A percentile compares a stretch with the other conserved stretches of the same genome.
Conservation (phyloP, 2,329 filamentous ascomycete species). For the Stagonosporopsis rhizophila region DNA sequence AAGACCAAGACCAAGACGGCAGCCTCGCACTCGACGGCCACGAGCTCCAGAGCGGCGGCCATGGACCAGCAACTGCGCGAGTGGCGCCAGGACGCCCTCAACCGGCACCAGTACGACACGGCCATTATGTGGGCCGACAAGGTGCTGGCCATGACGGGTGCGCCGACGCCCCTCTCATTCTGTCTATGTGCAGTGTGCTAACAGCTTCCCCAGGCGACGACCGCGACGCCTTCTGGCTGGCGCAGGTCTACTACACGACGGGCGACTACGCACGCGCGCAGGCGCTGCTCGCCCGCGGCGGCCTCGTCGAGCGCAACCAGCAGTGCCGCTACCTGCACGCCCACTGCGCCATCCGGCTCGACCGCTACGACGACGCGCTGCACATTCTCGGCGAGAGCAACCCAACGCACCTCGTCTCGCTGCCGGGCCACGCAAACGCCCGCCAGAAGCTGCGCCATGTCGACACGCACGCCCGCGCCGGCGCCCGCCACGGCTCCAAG, state of each 20-base stretch:
- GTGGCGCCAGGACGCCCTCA: conserved; percentile 94
- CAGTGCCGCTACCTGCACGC: conserved; percentile 92
- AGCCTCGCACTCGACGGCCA: too few species aligned
- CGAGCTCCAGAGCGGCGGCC: not conserved
- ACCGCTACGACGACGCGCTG: conserved; percentile 87
- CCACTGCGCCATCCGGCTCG: conserved; percentile 93
- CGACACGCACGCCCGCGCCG: conserved; percentile 59
- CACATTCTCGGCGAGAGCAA: conserved; percentile 88
- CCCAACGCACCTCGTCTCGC: conserved; percentile 83
- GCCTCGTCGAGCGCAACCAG: conserved; percentile 80
- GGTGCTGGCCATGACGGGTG: conserved; percentile 90
- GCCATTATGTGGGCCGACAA: conserved; percentile 98
- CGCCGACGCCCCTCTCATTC: conserved; percentile 35
- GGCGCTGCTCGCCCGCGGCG: conserved; percentile 81
- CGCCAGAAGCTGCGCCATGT: conserved; percentile 75
- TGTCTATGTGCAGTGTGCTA: not conserved
- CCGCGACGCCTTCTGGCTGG: conserved; percentile 94
- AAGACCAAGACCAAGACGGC: too few species aligned
- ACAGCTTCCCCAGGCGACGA: conserved; percentile 72
- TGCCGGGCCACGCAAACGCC: conserved; percentile 67
- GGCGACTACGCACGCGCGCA: conserved; percentile 94
- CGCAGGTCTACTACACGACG: conserved; percentile 96
- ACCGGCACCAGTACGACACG: conserved; percentile 95
- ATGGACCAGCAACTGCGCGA: conserved; percentile 95
- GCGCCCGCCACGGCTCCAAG: too few species aligned